Evolutionary conservation across 352 stramenopile species (phyloP).

Genomic region (Chrysophaeum taylorii): DNA sequence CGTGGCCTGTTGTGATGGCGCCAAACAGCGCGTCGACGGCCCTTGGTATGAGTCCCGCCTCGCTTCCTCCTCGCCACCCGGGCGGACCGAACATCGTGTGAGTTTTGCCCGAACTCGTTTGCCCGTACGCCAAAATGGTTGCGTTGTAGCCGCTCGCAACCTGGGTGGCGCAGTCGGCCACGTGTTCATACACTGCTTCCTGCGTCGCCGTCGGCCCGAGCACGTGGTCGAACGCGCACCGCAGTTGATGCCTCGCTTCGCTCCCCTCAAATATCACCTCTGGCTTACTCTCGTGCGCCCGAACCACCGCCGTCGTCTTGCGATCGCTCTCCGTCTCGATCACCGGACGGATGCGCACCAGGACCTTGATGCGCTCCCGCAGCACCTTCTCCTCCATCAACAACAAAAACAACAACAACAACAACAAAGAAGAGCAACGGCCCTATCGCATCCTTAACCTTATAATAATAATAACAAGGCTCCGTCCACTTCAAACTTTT

Average conservation of each 20-base stretch:
- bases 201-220: slow-evolving; percentile 45
- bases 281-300: not conserved
- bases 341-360: slow-evolving; percentile 54
- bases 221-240: slow-evolving; percentile 40
- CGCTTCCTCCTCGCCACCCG: not conserved
- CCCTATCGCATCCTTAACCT: too few species aligned
- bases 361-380: too few species aligned
- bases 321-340: slow-evolving; percentile 29
- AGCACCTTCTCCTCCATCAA: too few species aligned
- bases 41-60: not conserved
- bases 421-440: too few species aligned
- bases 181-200: slow-evolving; percentile 49
- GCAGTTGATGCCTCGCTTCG: slow-evolving; percentile 1
- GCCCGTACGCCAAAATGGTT: slow-evolving; percentile 69
- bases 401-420: too few species aligned
- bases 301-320: not conserved
- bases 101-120: slow-evolving; percentile 68
- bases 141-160: slow-evolving; percentile 66
- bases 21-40: not conserved
- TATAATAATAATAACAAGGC: too few species aligned
- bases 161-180: slow-evolving; percentile 36
- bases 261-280: not conserved
- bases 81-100: slow-evolving; percentile 67
- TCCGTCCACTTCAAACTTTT: too few species aligned
- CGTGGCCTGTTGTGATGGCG: not conserved